Conservation (phyloP, 371 early-diverging fungal species). For the Syncephalastrum contaminatum region DNA sequence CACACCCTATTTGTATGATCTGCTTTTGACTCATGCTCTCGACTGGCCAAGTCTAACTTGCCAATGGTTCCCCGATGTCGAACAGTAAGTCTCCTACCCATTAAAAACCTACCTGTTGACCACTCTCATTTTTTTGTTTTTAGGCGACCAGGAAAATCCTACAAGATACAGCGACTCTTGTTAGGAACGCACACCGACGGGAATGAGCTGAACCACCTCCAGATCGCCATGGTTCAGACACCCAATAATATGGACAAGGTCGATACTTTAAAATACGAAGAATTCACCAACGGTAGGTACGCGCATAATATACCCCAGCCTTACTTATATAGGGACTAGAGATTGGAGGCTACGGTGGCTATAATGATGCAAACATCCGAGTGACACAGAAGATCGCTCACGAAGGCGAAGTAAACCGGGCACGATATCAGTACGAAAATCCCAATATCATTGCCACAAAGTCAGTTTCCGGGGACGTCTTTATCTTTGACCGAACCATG, state of each 20-base stretch:
- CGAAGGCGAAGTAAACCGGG: slow-evolving; percentile 95
- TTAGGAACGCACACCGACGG: slow-evolving; percentile 98
- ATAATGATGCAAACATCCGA: slow-evolving; percentile 70
- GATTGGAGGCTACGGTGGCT: slow-evolving; percentile 71
- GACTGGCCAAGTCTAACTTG: slow-evolving; percentile 98
- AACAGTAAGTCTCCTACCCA: no score
- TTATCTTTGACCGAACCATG: slow-evolving; percentile 94
- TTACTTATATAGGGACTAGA: slow-evolving; percentile 32
- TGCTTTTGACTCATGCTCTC: slow-evolving; percentile 94
- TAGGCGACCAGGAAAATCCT: slow-evolving; percentile 16
- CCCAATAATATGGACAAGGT: slow-evolving; percentile 70
- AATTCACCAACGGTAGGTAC: slow-evolving; percentile 63
- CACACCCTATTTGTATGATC: slow-evolving; percentile 97
- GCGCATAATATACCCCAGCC: no score
- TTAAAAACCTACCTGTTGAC: neutral
- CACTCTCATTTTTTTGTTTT: neutral
- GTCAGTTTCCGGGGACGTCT: slow-evolving; percentile 86
- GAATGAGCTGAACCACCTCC: slow-evolving; percentile 92
- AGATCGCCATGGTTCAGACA: slow-evolving; percentile 86
- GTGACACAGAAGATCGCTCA: slow-evolving; percentile 89
- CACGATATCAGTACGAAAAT: slow-evolving; percentile 93
- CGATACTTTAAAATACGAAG: slow-evolving; percentile 66
- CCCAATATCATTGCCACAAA: slow-evolving; percentile 95
- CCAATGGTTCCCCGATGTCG: slow-evolving; percentile 97
- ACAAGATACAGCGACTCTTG: slow-evolving; percentile 69